Evolutionary conservation across 2,329 filamentous ascomycete genomes (phyloP).

Genomic region (Coniochaeta sp.): DNA sequence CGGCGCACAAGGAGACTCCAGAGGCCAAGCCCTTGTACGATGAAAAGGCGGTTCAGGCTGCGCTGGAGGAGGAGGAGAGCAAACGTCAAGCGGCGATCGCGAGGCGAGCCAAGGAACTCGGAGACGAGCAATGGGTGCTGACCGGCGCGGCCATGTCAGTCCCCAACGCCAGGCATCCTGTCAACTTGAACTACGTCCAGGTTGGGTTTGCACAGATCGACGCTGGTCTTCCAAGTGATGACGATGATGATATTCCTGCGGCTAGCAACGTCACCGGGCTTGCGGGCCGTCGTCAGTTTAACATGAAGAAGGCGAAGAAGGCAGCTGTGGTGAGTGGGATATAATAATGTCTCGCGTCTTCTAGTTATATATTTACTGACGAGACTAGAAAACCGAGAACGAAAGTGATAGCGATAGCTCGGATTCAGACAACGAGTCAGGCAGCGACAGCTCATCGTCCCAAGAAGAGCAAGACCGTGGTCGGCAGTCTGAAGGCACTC

Average conservation of each 20-base stretch:
- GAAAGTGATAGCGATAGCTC: slow-evolving; percentile 11
- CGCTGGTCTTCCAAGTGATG: slow-evolving; percentile 19
- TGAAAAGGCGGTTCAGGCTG: slow-evolving; percentile 53
- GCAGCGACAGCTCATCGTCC: background rate
- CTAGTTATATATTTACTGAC: background rate
- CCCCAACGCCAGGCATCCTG: slow-evolving; percentile 20
- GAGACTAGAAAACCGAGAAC: background rate
- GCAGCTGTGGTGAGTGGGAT: background rate
- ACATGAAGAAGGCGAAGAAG: slow-evolving; percentile 21
- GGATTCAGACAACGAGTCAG: slow-evolving; percentile 24
- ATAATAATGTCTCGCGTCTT: background rate
- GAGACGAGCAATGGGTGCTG: slow-evolving; percentile 72
- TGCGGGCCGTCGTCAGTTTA: slow-evolving; percentile 18
- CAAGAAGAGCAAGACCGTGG: slow-evolving; percentile 17
- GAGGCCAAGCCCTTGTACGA: slow-evolving; percentile 41
- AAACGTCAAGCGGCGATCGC: slow-evolving; percentile 56
- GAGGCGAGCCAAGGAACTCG: slow-evolving; percentile 52
- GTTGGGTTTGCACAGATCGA: slow-evolving; percentile 46
- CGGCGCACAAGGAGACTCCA: slow-evolving; percentile 29
- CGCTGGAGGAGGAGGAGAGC: slow-evolving; percentile 59
- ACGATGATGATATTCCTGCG: slow-evolving; percentile 22
- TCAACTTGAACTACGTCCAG: slow-evolving; percentile 51
- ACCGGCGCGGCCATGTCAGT: slow-evolving; percentile 38
- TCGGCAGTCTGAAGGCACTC: slow-evolving; percentile 9
- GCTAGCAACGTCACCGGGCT: slow-evolving; percentile 6